These are phyloP conservation scores for Heritiera fomes DNA, from an alignment of 345 rosid genomes.

Conservation along the genomic window DNA sequence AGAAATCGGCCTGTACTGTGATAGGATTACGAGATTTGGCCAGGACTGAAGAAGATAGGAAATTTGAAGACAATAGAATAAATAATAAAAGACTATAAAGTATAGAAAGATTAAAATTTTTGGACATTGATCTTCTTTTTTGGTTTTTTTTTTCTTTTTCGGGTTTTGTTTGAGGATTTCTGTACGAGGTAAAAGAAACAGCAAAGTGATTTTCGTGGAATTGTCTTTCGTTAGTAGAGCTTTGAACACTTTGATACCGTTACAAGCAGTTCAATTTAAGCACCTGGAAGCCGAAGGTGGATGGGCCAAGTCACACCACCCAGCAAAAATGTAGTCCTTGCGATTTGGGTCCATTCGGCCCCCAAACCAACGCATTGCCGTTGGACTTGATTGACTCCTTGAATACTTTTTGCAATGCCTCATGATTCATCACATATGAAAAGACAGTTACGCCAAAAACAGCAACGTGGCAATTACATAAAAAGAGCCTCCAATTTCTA, in stretches of 20 bases:
- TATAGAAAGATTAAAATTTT: background rate
- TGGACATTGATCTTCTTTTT: background rate
- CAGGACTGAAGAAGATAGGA: background rate
- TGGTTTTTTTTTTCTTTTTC: background rate
- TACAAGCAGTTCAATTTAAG: background rate
- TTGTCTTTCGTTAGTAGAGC: background rate
- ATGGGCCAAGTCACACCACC: background rate
- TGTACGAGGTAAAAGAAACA: background rate
- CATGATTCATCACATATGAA: too few relatives aligned
- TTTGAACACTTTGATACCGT: too few relatives aligned
- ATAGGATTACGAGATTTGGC: conserved; percentile 27
- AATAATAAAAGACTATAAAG: background rate
- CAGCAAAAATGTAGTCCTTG: background rate
- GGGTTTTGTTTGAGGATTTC: background rate
- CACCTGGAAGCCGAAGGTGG: background rate
- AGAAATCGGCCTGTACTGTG: conserved; percentile 6
- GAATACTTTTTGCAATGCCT: too few relatives aligned
- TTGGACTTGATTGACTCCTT: too few relatives aligned
- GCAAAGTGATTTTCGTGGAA: background rate
- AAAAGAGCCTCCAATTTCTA: too few relatives aligned
- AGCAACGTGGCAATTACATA: too few relatives aligned
- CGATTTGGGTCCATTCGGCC: background rate
- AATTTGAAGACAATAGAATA: conserved; percentile 7
- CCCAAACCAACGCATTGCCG: background rate
- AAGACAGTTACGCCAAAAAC: too few relatives aligned